phyloP scores from a whole-genome alignment of 352 stramenopile genomes.

The Phytopythium mirpurense region DNA sequence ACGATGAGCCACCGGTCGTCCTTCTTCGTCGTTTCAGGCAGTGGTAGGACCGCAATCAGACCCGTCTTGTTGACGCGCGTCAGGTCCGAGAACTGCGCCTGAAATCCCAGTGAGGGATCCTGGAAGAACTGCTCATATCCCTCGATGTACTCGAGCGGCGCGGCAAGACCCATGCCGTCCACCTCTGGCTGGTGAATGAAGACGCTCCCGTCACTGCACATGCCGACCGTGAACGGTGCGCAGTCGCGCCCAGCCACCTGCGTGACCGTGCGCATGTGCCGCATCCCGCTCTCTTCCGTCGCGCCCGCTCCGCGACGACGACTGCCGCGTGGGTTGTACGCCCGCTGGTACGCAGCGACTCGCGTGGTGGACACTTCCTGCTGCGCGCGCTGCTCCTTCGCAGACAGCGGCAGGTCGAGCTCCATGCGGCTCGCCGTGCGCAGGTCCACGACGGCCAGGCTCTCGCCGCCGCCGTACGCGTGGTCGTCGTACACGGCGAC shows the following conservation, averaged over 20 bases:
- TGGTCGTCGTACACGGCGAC: conserved; percentile 66
- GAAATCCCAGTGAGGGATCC: conserved; percentile 64
- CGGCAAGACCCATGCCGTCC: conserved; percentile 44
- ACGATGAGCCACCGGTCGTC: conserved; percentile 72
- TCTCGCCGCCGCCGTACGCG: conserved; percentile 66
- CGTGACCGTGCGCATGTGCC: conserved; percentile 72
- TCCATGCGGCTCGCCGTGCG: conserved; percentile 53
- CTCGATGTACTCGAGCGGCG: conserved; percentile 66
- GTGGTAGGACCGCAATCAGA: conserved; percentile 52
- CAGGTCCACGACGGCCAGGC: conserved; percentile 63
- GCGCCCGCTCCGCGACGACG: conserved; percentile 31
- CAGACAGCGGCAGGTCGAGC: conserved; percentile 60
- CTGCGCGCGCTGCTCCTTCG: conserved; percentile 50
- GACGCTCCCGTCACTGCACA: conserved; percentile 81
- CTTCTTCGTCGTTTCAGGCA: conserved; percentile 35
- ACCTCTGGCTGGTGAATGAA: conserved; percentile 60
- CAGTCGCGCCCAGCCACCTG: conserved; percentile 55
- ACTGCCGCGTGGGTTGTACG: conserved; percentile 34
- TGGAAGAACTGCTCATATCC: conserved; percentile 83
- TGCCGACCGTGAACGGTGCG: conserved; percentile 67
- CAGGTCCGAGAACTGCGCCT: conserved; percentile 73
- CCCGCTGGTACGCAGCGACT: conserved; percentile 27
- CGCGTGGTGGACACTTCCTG: conserved; percentile 25
- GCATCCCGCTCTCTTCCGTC: conserved; percentile 37
- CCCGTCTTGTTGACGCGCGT: conserved; percentile 71